phyloP scores from a whole-genome alignment of 352 stramenopile genomes.

The Globisporangium acanthophoron region DNA sequence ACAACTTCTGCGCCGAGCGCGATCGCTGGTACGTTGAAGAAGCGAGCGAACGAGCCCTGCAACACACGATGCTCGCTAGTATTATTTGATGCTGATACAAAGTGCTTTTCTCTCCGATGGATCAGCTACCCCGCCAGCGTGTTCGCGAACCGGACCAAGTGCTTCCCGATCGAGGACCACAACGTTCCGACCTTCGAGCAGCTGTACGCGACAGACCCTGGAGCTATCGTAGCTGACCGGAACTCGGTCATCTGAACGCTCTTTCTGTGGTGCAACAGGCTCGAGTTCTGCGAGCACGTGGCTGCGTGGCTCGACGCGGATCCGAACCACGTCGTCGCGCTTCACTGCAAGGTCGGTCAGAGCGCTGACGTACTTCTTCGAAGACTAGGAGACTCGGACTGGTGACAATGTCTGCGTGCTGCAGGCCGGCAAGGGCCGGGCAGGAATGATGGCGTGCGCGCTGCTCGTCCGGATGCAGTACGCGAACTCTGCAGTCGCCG shows the following conservation, averaged over 20 bases:
- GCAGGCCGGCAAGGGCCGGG: conserved; percentile 62
- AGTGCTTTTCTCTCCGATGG: no score
- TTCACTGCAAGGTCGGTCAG: conserved; percentile 68
- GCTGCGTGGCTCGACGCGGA: conserved; percentile 46
- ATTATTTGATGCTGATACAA: no score
- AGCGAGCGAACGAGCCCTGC: no score
- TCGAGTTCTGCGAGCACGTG: conserved; percentile 64
- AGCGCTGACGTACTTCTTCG: background rate
- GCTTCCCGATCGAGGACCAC: conserved; percentile 69
- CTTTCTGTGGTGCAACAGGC: conserved; percentile 22
- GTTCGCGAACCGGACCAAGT: conserved; percentile 42
- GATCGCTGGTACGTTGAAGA: conserved; percentile 30
- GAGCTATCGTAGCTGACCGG: no score
- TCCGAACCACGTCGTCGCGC: conserved; percentile 38
- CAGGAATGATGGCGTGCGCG: conserved; percentile 78
- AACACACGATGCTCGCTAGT: background rate
- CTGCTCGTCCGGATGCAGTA: conserved; percentile 65
- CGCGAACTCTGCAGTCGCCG: conserved; percentile 27
- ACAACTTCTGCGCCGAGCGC: conserved; percentile 67
- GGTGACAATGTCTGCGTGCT: background rate
- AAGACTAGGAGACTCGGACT: background rate
- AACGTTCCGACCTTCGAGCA: conserved; percentile 65
- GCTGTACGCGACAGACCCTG: conserved; percentile 25
- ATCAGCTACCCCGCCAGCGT: conserved; percentile 42
- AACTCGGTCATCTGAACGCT: no score